Evolutionary conservation across 306 rosid species (phyloP).

Genomic region (Lagenaria siceraria): DNA sequence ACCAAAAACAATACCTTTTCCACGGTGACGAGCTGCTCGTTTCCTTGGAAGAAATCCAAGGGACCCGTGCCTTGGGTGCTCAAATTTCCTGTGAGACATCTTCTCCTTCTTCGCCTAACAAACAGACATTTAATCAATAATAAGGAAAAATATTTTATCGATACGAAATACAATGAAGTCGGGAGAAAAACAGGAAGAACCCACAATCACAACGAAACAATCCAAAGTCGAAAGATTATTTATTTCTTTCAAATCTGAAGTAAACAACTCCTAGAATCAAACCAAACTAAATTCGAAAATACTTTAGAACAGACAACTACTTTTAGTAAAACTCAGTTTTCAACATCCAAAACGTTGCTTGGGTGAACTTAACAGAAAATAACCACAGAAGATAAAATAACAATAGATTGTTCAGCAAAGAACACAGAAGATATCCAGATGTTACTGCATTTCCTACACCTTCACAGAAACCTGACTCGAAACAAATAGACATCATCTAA

Average conservation of each 20-base stretch:
- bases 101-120: constrained; percentile 5
- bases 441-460: not conserved
- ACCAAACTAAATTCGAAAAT: not conserved
- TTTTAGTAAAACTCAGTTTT: no score
- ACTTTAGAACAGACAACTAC: not conserved
- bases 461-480: not conserved
- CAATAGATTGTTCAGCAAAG: not conserved
- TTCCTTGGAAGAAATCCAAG: constrained; percentile 85
- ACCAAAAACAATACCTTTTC: constrained; percentile 39
- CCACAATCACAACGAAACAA: not conserved
- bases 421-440: not conserved
- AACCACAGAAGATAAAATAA: not conserved
- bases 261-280: not conserved
- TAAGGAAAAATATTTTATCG: not conserved
- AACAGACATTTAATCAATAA: not conserved
- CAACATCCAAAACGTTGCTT: not conserved
- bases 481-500: not conserved
- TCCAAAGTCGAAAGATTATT: not conserved
- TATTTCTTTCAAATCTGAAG: not conserved
- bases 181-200: no score
- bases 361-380: not conserved
- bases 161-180: not conserved
- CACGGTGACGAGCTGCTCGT: constrained; percentile 70
- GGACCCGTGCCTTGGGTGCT: constrained; percentile 83
- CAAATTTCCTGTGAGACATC: constrained; percentile 92